Evolutionary conservation across 768 basidiomycete genomes (phyloP).

Genomic region (Gymnopilus junonius): DNA sequence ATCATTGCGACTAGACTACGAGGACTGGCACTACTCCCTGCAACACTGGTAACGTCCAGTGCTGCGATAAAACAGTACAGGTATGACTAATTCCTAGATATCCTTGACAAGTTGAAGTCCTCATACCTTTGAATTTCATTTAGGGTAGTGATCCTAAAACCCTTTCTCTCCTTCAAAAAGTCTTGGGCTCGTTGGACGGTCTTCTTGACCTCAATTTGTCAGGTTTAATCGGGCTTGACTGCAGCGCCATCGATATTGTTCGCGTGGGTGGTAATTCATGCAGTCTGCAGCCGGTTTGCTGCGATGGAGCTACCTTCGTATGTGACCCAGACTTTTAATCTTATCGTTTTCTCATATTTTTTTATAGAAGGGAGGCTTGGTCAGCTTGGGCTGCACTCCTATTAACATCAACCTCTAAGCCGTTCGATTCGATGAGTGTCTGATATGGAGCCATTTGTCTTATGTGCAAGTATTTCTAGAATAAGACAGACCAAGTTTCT

Average conservation of each 20-base stretch:
- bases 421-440: not conserved
- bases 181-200: not conserved
- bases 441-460: not conserved
- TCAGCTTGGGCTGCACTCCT: conserved; percentile 9
- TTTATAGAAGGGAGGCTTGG: not conserved
- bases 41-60: conserved; percentile 26
- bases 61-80: conserved; percentile 21
- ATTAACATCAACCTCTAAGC: conserved; percentile 7
- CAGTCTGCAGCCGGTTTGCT: conserved; percentile 34
- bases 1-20: conserved; percentile 10
- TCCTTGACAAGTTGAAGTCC: not conserved
- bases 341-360: not conserved
- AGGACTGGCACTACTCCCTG: conserved; percentile 20
- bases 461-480: not conserved
- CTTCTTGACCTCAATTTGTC: not conserved
- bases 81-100: not conserved
- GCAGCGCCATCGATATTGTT: conserved; percentile 23
- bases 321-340: not conserved
- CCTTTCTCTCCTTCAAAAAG: not conserved
- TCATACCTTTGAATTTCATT: not conserved
- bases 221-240: conserved; percentile 16
- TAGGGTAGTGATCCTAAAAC: not conserved
- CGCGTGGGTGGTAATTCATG: conserved; percentile 24
- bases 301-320: conserved; percentile 29
- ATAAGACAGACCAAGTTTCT: not conserved